Base-by-base conservation (phyloP, 164 flowering plant species). In the Berberis thunbergii region DNA sequence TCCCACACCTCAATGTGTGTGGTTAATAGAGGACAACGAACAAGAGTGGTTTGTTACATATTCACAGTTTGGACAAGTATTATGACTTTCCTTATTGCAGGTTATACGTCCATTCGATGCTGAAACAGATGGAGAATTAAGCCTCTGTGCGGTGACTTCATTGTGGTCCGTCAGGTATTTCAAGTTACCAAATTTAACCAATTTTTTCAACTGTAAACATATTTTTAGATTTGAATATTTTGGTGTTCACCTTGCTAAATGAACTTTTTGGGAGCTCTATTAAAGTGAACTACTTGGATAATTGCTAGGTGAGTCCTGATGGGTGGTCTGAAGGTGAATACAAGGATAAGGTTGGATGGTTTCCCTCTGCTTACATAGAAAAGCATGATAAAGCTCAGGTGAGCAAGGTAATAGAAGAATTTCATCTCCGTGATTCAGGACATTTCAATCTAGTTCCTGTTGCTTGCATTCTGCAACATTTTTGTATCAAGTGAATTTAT, bases 321-420 rank as follows among this genome's bases (percentile, higher is more conserved):
- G 97, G 97, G 71, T 91, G 97, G 97, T 84, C 90, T 3, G 91
- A 91, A 79, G 97, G 96, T 53, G 87, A 85, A 71, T 79, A 83
- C 74, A 80, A 80, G 11, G 96, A 91, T 6, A 76, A 81, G 54
- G 77, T 79, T 8, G 97, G 97, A 57, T 88, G 97, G 97, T 91
- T 91, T 66, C 97, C 96, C 2, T 84, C 91, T 3, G 94, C 89
- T n/a, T 91, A 88, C 65, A 72, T 87, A 39, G 85, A 85, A 66
- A 76, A 59, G 69, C 74, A 72, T 43, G 86, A 84, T 38, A 77
- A 70, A 73, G 80, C 76, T 50, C 78, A 78, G 7, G 76, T 67
- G 26, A 75, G 69, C 77, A 72, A 75, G 68, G 49, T 74, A 48
- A 45, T 38, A 43, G 79, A 77, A 43, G 54, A 13, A 58, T 7